A percentile compares a stretch with the other conserved stretches of the same genome.
These are phyloP conservation scores for Cylindrodendrum hubeiense DNA, from an alignment of 2,329 filamentous ascomycete genomes.

Conservation along the genomic window DNA sequence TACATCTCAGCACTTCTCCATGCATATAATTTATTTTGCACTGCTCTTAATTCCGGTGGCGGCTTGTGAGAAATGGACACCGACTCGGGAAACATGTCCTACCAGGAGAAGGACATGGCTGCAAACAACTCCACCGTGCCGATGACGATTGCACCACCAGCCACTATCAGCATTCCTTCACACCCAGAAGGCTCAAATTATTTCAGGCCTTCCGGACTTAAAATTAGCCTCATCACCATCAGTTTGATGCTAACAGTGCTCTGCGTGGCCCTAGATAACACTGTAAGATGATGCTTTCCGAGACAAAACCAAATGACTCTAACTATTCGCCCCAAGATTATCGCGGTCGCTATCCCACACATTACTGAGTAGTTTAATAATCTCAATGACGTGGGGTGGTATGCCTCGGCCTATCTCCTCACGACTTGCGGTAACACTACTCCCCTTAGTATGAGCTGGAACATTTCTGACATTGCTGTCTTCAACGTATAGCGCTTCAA, in stretches of 20 bases:
- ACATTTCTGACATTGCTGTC: too few relatives aligned
- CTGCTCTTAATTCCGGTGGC: too few relatives aligned
- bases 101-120: too few relatives aligned
- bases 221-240: background rate
- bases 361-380: conserved; percentile 47
- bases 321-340: conserved; percentile 19
- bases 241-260: conserved; percentile 5
- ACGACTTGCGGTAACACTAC: conserved; percentile 42
- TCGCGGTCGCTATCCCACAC: conserved; percentile 22
- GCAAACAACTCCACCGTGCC: too few relatives aligned
- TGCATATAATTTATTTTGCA: too few relatives aligned
- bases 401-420: conserved; percentile 45
- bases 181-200: background rate
- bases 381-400: conserved; percentile 57
- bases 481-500: too few relatives aligned
- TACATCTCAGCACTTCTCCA: too few relatives aligned
- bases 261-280: conserved; percentile 3
- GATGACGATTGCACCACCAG: too few relatives aligned
- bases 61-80: too few relatives aligned
- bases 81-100: too few relatives aligned
- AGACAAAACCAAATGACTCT: conserved; percentile 7
- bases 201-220: background rate
- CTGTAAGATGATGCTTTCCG: background rate
- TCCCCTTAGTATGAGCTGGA: too few relatives aligned
- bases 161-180: too few relatives aligned